Evolutionary conservation across 192 early-diverging fungal genomes (phyloP).

Genomic region (Backusella morwellensis): DNA sequence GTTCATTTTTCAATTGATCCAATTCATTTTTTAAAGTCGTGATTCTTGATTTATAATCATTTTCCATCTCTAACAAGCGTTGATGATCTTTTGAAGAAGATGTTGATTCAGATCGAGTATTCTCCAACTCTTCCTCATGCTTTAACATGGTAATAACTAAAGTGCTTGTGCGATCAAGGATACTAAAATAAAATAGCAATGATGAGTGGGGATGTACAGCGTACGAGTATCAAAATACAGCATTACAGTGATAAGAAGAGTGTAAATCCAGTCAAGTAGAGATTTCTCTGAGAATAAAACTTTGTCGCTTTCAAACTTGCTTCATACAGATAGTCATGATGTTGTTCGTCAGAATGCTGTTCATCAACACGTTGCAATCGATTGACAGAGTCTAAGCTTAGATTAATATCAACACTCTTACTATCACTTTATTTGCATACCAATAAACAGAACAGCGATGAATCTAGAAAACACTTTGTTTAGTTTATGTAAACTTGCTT

Average conservation of each 20-base stretch:
- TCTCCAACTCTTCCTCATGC: constrained; percentile 41
- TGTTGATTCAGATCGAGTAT: constrained; percentile 1
- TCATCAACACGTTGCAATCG: constrained; percentile 38
- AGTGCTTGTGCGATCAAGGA: constrained; percentile 53
- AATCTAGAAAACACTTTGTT: constrained; percentile 34
- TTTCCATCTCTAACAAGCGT: constrained; percentile 19
- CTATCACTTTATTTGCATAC: constrained; percentile 25
- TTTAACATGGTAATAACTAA: constrained; percentile 47
- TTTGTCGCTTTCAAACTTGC: constrained; percentile 42
- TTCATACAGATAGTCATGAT: constrained; percentile 37
- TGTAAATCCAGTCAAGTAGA: constrained; percentile 61
- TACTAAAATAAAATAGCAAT: constrained; percentile 21
- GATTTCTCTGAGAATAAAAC: constrained; percentile 59
- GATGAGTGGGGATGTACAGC: too few relatives aligned
- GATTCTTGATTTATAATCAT: constrained; percentile 12
- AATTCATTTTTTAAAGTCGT: constrained; percentile 12
- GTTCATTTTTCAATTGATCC: constrained; percentile 16
- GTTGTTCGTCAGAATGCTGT: constrained; percentile 18
- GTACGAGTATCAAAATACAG: neutral
- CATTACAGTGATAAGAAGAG: constrained; percentile 56
- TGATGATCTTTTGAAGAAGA: constrained; percentile 20
- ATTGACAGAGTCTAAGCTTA: constrained; percentile 49
- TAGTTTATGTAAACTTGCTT: neutral
- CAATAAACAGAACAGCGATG: constrained; percentile 55
- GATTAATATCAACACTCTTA: neutral